Conservation (phyloP, 2,329 filamentous ascomycete species). For the Beauveria medogensis region DNA sequence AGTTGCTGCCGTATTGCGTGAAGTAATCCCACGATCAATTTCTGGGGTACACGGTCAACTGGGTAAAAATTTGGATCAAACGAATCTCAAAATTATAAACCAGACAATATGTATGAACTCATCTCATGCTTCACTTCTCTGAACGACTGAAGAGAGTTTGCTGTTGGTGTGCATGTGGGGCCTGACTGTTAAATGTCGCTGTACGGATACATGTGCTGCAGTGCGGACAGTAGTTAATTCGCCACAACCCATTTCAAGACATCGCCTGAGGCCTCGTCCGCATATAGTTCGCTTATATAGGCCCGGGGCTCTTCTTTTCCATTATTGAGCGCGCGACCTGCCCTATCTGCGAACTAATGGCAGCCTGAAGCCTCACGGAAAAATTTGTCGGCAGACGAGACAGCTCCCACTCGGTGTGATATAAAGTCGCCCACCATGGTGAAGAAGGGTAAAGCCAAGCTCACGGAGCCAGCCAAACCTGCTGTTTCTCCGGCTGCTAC, state of each 20-base stretch:
- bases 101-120: background rate
- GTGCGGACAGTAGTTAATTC: background rate
- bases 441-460: slow-evolving; percentile 48
- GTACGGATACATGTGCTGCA: background rate
- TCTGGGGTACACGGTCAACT: background rate
- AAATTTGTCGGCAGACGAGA: background rate
- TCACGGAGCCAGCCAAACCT: slow-evolving; percentile 27
- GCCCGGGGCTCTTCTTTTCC: background rate
- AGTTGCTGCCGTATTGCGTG: background rate
- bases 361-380: background rate
- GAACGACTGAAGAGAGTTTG: background rate
- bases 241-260: background rate
- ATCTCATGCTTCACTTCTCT: background rate
- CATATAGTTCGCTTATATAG: background rate
- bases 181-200: background rate
- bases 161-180: background rate
- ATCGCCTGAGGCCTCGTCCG: background rate
- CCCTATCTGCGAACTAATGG: background rate
- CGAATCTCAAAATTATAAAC: too few relatives aligned
- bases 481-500: slow-evolving; percentile 20
- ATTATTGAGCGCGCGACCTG: background rate
- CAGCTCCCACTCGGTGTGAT: background rate
- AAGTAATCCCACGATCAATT: background rate
- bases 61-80: background rate
- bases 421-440: slow-evolving; percentile 31